A percentile compares a stretch with the other conserved stretches of the same genome.
Evolutionary conservation across 306 rosid species (phyloP).

Genomic region (Rosa chinensis): DNA sequence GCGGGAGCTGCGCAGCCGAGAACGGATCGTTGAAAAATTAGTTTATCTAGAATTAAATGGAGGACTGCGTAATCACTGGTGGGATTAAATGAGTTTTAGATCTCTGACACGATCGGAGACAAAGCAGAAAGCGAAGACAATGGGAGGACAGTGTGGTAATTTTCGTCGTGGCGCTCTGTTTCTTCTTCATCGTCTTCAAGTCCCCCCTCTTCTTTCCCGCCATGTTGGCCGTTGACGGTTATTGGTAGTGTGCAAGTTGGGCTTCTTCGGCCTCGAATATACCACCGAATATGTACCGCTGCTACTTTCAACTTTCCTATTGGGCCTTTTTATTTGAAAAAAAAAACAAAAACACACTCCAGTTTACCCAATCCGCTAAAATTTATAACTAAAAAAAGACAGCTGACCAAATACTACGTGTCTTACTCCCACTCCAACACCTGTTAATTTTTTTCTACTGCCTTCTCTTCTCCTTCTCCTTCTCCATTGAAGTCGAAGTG

Average conservation of each 20-base stretch:
- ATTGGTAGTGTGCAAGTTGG: neutral
- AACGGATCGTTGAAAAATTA: slow-evolving; percentile 50
- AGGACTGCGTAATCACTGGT: neutral
- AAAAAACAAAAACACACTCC: too few species aligned
- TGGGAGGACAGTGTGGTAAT: slow-evolving; percentile 14
- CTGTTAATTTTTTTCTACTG: too few species aligned
- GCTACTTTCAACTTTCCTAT: neutral
- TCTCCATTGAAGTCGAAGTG: too few species aligned
- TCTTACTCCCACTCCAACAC: too few species aligned
- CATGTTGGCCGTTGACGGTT: slow-evolving; percentile 11
- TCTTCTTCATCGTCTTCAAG: neutral
- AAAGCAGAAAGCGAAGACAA: neutral
- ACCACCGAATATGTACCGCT: too few species aligned
- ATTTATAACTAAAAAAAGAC: too few species aligned
- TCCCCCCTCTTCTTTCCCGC: neutral
- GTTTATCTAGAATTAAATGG: neutral
- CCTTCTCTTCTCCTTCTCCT: too few species aligned
- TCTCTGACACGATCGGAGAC: slow-evolving; percentile 2
- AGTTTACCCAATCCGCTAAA: too few species aligned
- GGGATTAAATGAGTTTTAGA: neutral
- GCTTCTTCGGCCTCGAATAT: neutral
- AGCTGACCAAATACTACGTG: too few species aligned
- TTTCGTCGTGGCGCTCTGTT: too few species aligned
- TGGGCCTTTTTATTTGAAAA: neutral
- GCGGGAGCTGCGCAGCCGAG: slow-evolving; percentile 62